Conservation (phyloP, 192 early-diverging fungal genomes). For the Tieghemiomyces parasiticus region DNA sequence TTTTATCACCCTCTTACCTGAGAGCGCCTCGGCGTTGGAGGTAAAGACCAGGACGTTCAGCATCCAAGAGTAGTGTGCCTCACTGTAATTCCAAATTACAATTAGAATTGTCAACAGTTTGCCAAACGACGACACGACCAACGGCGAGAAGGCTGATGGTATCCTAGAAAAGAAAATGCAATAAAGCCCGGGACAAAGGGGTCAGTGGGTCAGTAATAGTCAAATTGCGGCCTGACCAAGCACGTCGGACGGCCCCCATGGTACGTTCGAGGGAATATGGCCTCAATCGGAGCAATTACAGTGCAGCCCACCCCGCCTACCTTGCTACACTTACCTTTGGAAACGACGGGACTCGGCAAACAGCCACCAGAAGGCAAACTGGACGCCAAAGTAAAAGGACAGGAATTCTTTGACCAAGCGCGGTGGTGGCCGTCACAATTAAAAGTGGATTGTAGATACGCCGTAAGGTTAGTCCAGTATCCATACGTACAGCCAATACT, state of each 20-base stretch:
- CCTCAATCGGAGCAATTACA: too few relatives aligned
- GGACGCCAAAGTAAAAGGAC: conserved; percentile 9
- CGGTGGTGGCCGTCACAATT: conserved; percentile 19
- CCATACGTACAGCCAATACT: too few relatives aligned
- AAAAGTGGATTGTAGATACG: too few relatives aligned
- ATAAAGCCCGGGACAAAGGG: too few relatives aligned
- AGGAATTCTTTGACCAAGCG: conserved; percentile 18
- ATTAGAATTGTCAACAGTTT: conserved; percentile 75
- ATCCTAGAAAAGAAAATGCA: too few relatives aligned
- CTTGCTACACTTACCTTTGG: background rate
- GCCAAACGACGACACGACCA: conserved; percentile 75
- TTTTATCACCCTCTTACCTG: conserved; percentile 11
- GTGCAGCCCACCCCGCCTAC: too few relatives aligned
- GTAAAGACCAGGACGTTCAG: conserved; percentile 60
- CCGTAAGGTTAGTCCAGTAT: too few relatives aligned
- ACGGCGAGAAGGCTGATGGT: conserved; percentile 33
- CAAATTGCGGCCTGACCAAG: too few relatives aligned
- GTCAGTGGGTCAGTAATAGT: too few relatives aligned
- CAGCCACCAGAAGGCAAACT: background rate
- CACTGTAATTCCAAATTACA: conserved; percentile 85
- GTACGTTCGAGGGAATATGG: too few relatives aligned
- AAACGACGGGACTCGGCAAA: background rate
- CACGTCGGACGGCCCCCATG: too few relatives aligned
- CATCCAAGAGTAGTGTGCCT: conserved; percentile 67
- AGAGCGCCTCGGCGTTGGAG: conserved; percentile 55